These are phyloP conservation scores for Gymnopus androsaceus DNA, from an alignment of 1,284 basidiomycete species.

Conservation along the genomic window DNA sequence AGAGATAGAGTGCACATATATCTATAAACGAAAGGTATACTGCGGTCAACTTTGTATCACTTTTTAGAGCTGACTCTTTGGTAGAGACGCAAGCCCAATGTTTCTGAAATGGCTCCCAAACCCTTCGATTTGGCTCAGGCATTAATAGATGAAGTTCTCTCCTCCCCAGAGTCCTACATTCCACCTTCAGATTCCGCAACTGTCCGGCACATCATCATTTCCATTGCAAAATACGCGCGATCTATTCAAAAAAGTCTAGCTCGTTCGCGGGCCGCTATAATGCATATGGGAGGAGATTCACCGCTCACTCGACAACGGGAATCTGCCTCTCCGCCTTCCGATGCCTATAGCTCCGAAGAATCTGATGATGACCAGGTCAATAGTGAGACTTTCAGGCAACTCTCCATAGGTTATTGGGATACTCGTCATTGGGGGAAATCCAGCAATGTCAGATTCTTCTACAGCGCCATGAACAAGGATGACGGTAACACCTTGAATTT, in stretches of 20 bases:
- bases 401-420: neutral
- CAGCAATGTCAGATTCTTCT: conserved; percentile 50
- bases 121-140: neutral
- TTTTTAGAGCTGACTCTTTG: neutral
- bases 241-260: conserved; percentile 3
- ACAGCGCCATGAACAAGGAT: conserved; percentile 46
- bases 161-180: neutral
- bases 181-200: conserved; percentile 18
- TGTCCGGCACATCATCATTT: conserved; percentile 8
- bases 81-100: conserved; percentile 5
- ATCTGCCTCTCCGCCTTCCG: neutral
- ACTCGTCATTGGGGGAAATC: conserved; percentile 43
- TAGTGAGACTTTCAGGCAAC: neutral
- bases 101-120: neutral
- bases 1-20: neutral
- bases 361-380: neutral
- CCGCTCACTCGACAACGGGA: neutral
- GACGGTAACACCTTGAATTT: conserved; percentile 17
- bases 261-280: neutral
- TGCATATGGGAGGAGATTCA: neutral
- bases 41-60: neutral
- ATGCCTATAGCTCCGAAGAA: neutral
- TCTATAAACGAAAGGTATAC: neutral
- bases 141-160: conserved; percentile 5
- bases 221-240: conserved; percentile 13